Conservation (phyloP, 2,329 filamentous ascomycete genomes). For the Byssoonygena ceratinophila region DNA sequence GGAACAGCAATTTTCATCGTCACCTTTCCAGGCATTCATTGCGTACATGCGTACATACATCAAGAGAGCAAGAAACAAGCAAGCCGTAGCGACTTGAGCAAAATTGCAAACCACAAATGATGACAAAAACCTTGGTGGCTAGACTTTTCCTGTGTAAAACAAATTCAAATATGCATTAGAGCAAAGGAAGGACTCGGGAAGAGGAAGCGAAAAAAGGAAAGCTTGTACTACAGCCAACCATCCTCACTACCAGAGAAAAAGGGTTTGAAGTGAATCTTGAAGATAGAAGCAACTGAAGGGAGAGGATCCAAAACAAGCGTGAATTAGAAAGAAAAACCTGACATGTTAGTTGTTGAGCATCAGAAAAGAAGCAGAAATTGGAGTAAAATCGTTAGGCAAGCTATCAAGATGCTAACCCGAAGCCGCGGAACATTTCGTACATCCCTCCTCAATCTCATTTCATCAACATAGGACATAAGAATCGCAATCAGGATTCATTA, state of each 20-base stretch:
- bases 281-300: not conserved
- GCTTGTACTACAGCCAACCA: not conserved
- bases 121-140: not conserved
- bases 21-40: not conserved
- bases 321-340: not conserved
- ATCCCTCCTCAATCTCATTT: constrained; percentile 6
- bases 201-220: not conserved
- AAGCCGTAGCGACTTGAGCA: not conserved
- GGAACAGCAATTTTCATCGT: no score
- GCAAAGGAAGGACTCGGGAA: not conserved
- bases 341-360: not conserved
- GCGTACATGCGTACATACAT: constrained; percentile 7
- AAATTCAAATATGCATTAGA: not conserved
- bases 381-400: constrained; percentile 2
- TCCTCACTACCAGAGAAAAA: not conserved
- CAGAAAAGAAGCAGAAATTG: not conserved
- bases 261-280: not conserved
- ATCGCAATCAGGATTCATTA: not conserved
- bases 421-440: not conserved
- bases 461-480: constrained; percentile 7
- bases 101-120: not conserved
- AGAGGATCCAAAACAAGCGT: not conserved
- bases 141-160: not conserved
- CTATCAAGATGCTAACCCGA: constrained; percentile 8
- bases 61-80: not conserved